phyloP scores from a whole-genome alignment of 345 rosid species.

The Rhizophora mangle region DNA sequence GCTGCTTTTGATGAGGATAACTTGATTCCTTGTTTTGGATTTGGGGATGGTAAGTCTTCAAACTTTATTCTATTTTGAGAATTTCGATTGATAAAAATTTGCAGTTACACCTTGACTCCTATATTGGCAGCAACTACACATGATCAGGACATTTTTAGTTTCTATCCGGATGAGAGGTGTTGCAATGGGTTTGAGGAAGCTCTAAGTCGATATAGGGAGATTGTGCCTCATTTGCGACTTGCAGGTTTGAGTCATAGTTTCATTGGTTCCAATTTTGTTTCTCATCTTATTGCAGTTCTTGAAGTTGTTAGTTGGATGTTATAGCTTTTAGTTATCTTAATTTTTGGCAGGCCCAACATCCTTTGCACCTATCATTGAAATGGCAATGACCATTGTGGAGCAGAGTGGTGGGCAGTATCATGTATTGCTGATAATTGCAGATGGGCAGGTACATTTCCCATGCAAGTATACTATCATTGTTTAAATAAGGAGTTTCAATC shows the following conservation, averaged over 20 bases:
- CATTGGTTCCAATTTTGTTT: neutral
- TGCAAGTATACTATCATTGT: neutral
- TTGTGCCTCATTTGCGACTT: conserved; percentile 31
- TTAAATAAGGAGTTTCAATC: neutral
- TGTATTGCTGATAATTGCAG: conserved; percentile 31
- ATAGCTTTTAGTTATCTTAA: conserved; percentile 3
- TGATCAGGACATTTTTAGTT: conserved; percentile 33
- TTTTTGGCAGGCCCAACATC: conserved; percentile 19
- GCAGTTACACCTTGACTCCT: conserved; percentile 9
- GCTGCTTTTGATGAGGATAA: conserved; percentile 36
- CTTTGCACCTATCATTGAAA: conserved; percentile 34
- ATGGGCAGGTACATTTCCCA: conserved; percentile 26
- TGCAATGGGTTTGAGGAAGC: conserved; percentile 37
- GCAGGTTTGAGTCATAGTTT: conserved; percentile 23
- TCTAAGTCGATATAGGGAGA: conserved; percentile 29
- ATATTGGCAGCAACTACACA: conserved; percentile 28
- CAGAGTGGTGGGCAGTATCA: conserved; percentile 33
- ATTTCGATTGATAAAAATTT: conserved; percentile 5
- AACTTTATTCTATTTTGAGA: neutral
- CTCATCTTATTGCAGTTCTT: conserved; percentile 1
- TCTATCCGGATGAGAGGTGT: conserved; percentile 25
- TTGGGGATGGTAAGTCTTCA: conserved; percentile 33
- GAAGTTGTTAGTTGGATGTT: conserved; percentile 7
- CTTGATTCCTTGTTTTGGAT: conserved; percentile 34
- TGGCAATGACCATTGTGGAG: conserved; percentile 31